Conservation (phyloP, 2,329 filamentous ascomycete species). For the Raffaelea arxii region DNA sequence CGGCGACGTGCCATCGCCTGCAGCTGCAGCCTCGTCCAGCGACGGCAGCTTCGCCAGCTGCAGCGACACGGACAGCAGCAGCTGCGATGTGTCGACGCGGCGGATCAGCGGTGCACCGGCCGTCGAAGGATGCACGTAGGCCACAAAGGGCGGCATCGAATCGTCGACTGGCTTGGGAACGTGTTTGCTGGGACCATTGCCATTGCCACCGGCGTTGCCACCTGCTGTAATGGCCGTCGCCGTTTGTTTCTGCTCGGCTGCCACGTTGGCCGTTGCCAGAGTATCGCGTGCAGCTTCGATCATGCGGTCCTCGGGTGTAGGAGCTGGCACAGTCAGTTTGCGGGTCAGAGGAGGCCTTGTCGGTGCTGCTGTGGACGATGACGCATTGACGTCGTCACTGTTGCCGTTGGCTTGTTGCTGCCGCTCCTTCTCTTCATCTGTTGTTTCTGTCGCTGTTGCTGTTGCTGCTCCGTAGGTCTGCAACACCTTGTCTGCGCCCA, state of each 20-base stretch:
- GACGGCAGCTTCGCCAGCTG: slow-evolving; percentile 77
- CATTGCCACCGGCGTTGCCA: not conserved
- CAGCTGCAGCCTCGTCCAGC: slow-evolving; percentile 45
- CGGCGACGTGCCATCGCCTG: slow-evolving; percentile 42
- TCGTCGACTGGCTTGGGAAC: slow-evolving; percentile 13
- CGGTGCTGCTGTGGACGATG: not conserved
- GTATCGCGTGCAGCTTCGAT: not conserved
- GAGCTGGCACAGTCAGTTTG: not conserved
- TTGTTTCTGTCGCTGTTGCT: slow-evolving; percentile 13
- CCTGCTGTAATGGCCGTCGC: not conserved
- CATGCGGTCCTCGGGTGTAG: not conserved
- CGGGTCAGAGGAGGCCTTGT: not conserved
- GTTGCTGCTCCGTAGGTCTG: slow-evolving; percentile 5
- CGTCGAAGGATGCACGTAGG: slow-evolving; percentile 64
- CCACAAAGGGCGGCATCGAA: slow-evolving; percentile 61
- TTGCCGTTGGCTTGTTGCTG: slow-evolving; percentile 8
- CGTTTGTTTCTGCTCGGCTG: too few species aligned
- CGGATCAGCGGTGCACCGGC: slow-evolving; percentile 58
- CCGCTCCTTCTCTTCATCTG: slow-evolving; percentile 17
- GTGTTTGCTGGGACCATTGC: too few species aligned
- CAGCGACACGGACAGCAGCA: slow-evolving; percentile 74
- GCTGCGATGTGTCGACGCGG: slow-evolving; percentile 76
- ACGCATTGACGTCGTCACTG: not conserved
- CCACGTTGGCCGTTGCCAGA: not conserved
- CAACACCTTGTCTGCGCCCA: slow-evolving; percentile 61